Conservation (phyloP, 805 yeast species). For the Ogataea nitratoaversa region DNA sequence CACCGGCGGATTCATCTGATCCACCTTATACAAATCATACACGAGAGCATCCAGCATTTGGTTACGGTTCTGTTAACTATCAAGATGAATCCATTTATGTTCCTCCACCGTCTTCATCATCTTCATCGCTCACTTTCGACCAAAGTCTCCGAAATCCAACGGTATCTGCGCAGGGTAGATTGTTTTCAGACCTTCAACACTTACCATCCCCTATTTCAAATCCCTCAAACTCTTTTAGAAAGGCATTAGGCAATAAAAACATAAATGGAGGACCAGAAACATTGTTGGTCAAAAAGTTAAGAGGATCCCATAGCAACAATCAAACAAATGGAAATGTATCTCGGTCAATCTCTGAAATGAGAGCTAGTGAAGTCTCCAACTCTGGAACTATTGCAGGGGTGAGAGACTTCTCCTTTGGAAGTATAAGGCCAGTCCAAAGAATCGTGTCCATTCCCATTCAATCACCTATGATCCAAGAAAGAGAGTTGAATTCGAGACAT, state of each 20-base stretch:
- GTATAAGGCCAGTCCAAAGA: conserved; percentile 27
- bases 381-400: neutral
- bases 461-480: conserved; percentile 17
- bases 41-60: neutral
- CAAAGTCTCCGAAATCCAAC: no score
- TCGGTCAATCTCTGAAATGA: conserved; percentile 15
- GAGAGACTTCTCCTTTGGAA: conserved; percentile 12
- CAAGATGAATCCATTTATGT: neutral
- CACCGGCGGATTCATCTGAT: neutral
- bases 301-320: neutral
- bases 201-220: conserved; percentile 21
- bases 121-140: neutral
- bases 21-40: neutral
- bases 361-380: conserved; percentile 4
- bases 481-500: conserved; percentile 7
- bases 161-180: no score
- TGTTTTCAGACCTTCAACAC: conserved; percentile 15
- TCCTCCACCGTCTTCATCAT: neutral
- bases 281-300: conserved; percentile 5
- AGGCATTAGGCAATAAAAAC: no score
- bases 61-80: neutral
- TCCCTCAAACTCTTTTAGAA: neutral
- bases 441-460: conserved; percentile 26
- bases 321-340: neutral
- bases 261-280: no score